Percentiles rank a stretch among this genome's conserved stretches.
These are phyloP conservation scores for Arthroderma sp. DNA, from an alignment of 2,329 filamentous ascomycete species.

Conservation along the genomic window DNA sequence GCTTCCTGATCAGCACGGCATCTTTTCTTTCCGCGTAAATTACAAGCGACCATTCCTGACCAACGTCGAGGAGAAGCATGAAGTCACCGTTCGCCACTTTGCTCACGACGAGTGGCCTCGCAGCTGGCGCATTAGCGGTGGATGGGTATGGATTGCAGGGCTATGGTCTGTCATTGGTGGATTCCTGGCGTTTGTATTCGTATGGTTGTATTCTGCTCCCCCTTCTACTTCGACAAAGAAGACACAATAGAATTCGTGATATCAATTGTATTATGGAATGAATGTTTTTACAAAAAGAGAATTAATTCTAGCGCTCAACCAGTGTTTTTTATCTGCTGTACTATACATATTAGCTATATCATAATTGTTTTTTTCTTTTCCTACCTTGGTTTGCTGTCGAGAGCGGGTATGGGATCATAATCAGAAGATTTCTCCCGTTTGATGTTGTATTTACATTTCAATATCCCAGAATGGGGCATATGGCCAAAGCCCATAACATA, in stretches of 20 bases:
- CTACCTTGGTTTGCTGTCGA: too few relatives aligned
- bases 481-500: too few relatives aligned
- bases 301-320: too few relatives aligned
- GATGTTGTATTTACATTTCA: too few relatives aligned
- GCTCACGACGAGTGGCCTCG: conserved; percentile 94
- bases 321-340: too few relatives aligned
- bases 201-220: conserved; percentile 75
- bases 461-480: too few relatives aligned
- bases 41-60: conserved; percentile 92
- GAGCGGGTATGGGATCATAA: too few relatives aligned
- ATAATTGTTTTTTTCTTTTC: too few relatives aligned
- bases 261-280: too few relatives aligned
- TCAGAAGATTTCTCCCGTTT: too few relatives aligned
- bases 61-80: conserved; percentile 82
- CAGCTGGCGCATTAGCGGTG: conserved; percentile 76
- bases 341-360: too few relatives aligned
- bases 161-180: conserved; percentile 72
- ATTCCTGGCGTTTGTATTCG: conserved; percentile 68
- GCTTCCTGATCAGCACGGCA: conserved; percentile 91
- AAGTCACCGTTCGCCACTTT: conserved; percentile 89
- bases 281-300: too few relatives aligned
- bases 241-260: conserved; percentile 3
- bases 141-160: conserved; percentile 89
- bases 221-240: conserved; percentile 11
- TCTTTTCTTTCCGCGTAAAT: conserved; percentile 96